These are phyloP conservation scores for Diaporthe destruens DNA, from an alignment of 2,329 filamentous ascomycete species.

Conservation along the genomic window DNA sequence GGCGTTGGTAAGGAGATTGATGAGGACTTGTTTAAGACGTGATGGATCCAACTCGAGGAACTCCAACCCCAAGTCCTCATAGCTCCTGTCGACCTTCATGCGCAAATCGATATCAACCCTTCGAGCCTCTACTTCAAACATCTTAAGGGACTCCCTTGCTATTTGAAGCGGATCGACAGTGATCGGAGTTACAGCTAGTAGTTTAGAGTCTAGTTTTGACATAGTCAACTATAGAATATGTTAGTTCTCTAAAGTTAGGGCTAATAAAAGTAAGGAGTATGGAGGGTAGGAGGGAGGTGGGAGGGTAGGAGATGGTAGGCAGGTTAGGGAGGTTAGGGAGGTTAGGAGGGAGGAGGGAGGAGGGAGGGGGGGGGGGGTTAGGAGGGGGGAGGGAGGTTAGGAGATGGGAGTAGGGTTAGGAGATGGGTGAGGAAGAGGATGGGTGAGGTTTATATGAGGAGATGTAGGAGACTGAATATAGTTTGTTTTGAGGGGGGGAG, in stretches of 20 bases:
- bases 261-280: background rate
- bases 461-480: no score
- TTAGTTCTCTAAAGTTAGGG: background rate
- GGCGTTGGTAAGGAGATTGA: slow-evolving; percentile 84
- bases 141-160: slow-evolving; percentile 76
- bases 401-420: no score
- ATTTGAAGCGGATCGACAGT: slow-evolving; percentile 77
- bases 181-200: slow-evolving; percentile 79
- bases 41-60: slow-evolving; percentile 80
- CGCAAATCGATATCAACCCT: slow-evolving; percentile 76
- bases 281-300: no score
- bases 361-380: no score
- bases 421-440: no score
- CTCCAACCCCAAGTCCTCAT: slow-evolving; percentile 67
- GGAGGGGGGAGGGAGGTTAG: no score
- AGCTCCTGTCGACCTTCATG: slow-evolving; percentile 73
- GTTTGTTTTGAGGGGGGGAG: no score
- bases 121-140: slow-evolving; percentile 82
- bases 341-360: no score
- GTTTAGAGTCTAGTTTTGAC: slow-evolving; percentile 81
- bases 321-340: no score
- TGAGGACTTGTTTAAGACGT: slow-evolving; percentile 81
- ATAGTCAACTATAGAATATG: slow-evolving; percentile 64
- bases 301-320: background rate
- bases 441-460: no score